phyloP scores from a whole-genome alignment of 352 stramenopile genomes.

The Globisporangium lucens region DNA sequence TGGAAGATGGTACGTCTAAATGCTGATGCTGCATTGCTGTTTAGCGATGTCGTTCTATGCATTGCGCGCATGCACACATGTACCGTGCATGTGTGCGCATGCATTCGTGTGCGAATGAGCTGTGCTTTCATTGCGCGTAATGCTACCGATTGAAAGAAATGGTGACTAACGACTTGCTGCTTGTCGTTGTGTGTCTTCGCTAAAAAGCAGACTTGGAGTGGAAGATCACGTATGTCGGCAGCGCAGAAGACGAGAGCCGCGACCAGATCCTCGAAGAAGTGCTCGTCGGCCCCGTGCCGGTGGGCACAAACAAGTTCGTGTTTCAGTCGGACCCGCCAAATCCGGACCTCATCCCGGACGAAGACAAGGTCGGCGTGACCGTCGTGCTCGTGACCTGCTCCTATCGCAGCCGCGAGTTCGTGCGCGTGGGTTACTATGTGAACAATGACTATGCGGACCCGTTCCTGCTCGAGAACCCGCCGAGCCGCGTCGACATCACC shows the following conservation, averaged over 20 bases:
- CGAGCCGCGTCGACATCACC: slow-evolving; percentile 79
- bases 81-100: too few relatives aligned
- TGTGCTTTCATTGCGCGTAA: neutral
- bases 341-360: slow-evolving; percentile 88
- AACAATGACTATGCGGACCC: slow-evolving; percentile 98
- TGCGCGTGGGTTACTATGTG: slow-evolving; percentile 94
- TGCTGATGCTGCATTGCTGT: neutral
- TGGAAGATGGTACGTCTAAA: slow-evolving; percentile 88
- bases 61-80: neutral
- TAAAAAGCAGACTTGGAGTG: slow-evolving; percentile 94
- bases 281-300: slow-evolving; percentile 96
- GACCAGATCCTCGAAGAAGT: slow-evolving; percentile 99
- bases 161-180: slow-evolving; percentile 1
- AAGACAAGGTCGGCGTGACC: slow-evolving; percentile 98
- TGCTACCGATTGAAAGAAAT: neutral
- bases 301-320: slow-evolving; percentile 99
- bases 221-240: slow-evolving; percentile 99
- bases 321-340: slow-evolving; percentile 95
- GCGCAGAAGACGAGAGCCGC: slow-evolving; percentile 92
- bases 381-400: slow-evolving; percentile 98
- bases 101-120: neutral
- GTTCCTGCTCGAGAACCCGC: slow-evolving; percentile 81
- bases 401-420: slow-evolving; percentile 97
- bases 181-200: slow-evolving; percentile 9
- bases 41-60: neutral